phyloP scores from a whole-genome alignment of 1,284 basidiomycete genomes.

The Trichosporon coremiiforme region DNA sequence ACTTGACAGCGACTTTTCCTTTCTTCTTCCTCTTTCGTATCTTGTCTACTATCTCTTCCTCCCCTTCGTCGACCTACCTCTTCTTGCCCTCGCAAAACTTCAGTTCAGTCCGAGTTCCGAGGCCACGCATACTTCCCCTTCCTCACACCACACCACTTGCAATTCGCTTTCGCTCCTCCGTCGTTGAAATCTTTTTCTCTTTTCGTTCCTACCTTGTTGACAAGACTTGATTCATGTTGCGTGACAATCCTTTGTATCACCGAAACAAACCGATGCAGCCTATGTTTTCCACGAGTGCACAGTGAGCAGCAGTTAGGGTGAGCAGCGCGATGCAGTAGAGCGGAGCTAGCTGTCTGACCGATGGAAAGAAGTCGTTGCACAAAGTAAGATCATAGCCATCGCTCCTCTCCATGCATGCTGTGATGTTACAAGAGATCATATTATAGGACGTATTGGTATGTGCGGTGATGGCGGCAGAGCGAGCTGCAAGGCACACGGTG shows the following conservation, averaged over 20 bases:
- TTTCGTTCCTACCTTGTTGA: neutral
- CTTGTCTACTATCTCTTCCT: neutral
- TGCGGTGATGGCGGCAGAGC: neutral
- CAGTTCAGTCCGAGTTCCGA: neutral
- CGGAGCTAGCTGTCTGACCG: too few species aligned
- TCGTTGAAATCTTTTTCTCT: neutral
- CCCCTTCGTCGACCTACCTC: too few species aligned
- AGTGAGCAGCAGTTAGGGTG: neutral
- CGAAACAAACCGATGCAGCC: slow-evolving; percentile 13
- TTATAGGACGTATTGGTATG: neutral
- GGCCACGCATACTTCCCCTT: neutral
- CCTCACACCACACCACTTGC: neutral
- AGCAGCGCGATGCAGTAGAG: too few species aligned
- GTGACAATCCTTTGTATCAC: slow-evolving; percentile 13
- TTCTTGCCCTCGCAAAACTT: neutral
- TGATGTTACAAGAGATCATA: slow-evolving; percentile 9
- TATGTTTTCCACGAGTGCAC: neutral
- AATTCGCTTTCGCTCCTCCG: slow-evolving; percentile 11
- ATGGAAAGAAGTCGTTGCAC: neutral
- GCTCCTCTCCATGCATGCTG: neutral
- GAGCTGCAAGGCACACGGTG: too few species aligned
- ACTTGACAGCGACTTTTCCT: slow-evolving; percentile 8
- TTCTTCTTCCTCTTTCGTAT: neutral
- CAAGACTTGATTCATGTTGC: slow-evolving; percentile 8
- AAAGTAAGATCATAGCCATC: neutral